Evolutionary conservation across 2,329 filamentous ascomycete genomes (phyloP), one percentile per base, ranked within the genome.

Genomic region (Aspergillus unguis): DNA sequence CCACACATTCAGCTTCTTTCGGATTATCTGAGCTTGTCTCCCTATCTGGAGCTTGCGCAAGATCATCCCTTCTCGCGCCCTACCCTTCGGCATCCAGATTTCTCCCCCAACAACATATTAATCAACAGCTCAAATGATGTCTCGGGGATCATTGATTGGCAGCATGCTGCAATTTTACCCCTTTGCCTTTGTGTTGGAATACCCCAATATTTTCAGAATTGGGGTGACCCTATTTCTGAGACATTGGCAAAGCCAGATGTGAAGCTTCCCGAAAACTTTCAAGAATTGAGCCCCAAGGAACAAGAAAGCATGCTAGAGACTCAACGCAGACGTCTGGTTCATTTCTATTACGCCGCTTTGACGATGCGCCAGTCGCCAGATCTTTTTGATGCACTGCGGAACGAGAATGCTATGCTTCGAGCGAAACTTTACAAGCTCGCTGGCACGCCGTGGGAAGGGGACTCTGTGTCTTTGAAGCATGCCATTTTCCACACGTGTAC

Each of bases 151-250:
- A 46, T 70, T 48, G 65, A 68, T 53, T 69, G 65, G 66, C 60
- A 70, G 45, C 52, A 69, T 54, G 41, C 61, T 28, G 58, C 58
- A 3, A 56, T 69, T 29, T 54, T 70, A 25, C 66, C 67, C 5
- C 54, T 67, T 17, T 65, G 59, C 31, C 46, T 67, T 4, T 62
- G 58, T 49, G 59, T 60, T 37, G 64, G 64, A 29, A 66, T 69
- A 9, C 67, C 65, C 3, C 56, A 65, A 27, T 57, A 66, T 56
- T 68, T 69, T 50, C 65, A 70, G 55, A 71, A 71, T 37, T 69
- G 63, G 58, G 67, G 66, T 9, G 66, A 71, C 48, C 57, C 51
- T 8, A 3, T 62, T 4, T 66, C 65, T 1, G 64, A 66, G 46
- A 57, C 42, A 6, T 48, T 67, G 6, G 8, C 48, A 2, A 57